Evolutionary conservation across 108 stramenopile species (phyloP).

Genomic region (Cyclostephanos invisitatus): DNA sequence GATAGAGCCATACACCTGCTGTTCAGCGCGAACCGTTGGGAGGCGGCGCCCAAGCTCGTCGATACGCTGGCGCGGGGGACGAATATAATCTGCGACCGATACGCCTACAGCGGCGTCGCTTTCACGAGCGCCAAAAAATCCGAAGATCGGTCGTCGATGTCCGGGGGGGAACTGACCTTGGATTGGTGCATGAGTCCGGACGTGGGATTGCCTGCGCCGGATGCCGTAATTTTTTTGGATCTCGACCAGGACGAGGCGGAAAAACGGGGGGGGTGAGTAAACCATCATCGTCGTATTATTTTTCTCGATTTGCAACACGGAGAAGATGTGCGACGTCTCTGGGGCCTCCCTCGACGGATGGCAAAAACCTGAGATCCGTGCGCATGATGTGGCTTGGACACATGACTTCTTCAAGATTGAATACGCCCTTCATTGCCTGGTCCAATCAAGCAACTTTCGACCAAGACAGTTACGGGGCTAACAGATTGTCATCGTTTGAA

Average conservation of each 20-base stretch:
- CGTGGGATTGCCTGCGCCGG: slow-evolving; percentile 95
- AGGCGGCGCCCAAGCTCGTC: slow-evolving; percentile 70
- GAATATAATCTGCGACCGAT: slow-evolving; percentile 93
- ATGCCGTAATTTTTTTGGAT: slow-evolving; percentile 95
- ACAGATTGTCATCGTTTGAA: slow-evolving; percentile 7
- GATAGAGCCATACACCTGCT: slow-evolving; percentile 96
- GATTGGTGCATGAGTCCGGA: slow-evolving; percentile 94
- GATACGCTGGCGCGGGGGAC: slow-evolving; percentile 63
- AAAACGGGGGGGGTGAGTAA: slow-evolving; percentile 92
- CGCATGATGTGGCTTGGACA: slow-evolving; percentile 2
- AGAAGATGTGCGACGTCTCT: slow-evolving; percentile 5
- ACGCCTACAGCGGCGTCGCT: slow-evolving; percentile 97
- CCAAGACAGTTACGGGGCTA: slow-evolving; percentile 60
- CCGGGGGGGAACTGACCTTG: slow-evolving; percentile 55
- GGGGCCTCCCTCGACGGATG: slow-evolving; percentile 2
- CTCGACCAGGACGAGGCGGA: slow-evolving; percentile 86
- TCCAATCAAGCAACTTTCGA: slow-evolving; percentile 49
- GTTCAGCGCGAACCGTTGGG: slow-evolving; percentile 99
- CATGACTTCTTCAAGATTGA: slow-evolving; percentile 23
- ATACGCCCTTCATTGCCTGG: slow-evolving; percentile 47
- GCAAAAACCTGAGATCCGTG: slow-evolving; percentile 12
- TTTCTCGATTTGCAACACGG: slow-evolving; percentile 2
- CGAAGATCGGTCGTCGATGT: slow-evolving; percentile 58
- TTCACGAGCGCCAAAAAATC: slow-evolving; percentile 91
- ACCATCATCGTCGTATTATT: not conserved